phyloP scores from a whole-genome alignment of 2,329 filamentous ascomycete genomes.

The Penicillium frequentans region DNA sequence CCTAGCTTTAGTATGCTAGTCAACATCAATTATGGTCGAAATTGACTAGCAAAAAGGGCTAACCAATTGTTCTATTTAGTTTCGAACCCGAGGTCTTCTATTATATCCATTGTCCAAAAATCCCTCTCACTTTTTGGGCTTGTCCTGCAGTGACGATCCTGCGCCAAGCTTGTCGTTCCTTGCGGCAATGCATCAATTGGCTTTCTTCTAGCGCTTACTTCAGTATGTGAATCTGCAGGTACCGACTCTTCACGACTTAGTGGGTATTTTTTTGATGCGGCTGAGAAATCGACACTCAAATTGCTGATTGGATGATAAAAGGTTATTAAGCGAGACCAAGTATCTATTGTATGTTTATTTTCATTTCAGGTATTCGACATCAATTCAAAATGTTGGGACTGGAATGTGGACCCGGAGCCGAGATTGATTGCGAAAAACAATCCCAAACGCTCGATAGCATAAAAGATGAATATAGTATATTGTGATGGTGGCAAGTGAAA shows the following conservation, averaged over 20 bases:
- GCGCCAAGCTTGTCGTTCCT: slow-evolving; percentile 16
- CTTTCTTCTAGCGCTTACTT: slow-evolving; percentile 1
- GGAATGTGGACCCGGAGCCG: slow-evolving; percentile 14
- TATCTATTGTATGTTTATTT: slow-evolving; percentile 11
- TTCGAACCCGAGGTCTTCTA: too few species aligned
- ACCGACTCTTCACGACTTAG: neutral
- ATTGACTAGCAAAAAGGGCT: neutral
- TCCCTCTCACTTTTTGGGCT: neutral
- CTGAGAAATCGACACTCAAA: neutral
- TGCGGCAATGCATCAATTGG: slow-evolving; percentile 3
- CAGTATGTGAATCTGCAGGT: neutral
- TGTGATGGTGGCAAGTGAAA: neutral
- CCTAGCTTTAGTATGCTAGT: neutral
- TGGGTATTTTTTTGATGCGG: neutral
- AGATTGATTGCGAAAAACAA: neutral
- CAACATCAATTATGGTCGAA: neutral
- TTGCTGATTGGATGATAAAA: neutral
- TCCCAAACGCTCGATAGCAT: neutral
- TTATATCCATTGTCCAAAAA: too few species aligned
- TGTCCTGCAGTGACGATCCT: slow-evolving; percentile 15
- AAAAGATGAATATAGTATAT: neutral
- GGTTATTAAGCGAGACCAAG: neutral
- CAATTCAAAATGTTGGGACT: slow-evolving; percentile 15
- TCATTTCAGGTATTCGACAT: slow-evolving; percentile 9
- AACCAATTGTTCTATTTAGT: neutral